These are phyloP conservation scores for Echria macrotheca DNA, from an alignment of 495 filamentous ascomycete genomes.

Conservation along the genomic window DNA sequence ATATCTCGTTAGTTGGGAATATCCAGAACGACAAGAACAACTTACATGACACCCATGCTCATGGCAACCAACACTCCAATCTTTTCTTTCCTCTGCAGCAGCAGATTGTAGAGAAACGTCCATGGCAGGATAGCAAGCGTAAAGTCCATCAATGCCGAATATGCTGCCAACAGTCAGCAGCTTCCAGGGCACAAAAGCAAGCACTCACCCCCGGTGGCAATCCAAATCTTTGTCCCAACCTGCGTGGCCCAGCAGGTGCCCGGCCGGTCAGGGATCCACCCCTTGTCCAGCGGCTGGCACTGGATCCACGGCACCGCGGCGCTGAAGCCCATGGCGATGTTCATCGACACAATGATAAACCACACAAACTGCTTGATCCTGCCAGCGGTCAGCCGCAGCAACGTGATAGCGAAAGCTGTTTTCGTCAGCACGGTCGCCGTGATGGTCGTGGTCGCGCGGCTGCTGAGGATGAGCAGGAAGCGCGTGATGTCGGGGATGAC, in stretches of 20 bases:
- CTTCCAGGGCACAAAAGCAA: neutral
- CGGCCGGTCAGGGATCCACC: neutral
- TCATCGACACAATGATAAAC: neutral
- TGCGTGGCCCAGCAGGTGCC: neutral
- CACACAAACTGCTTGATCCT: neutral
- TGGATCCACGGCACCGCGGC: conserved; percentile 3
- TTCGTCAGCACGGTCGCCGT: neutral
- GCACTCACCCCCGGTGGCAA: conserved; percentile 1
- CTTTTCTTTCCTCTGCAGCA: conserved; percentile 21
- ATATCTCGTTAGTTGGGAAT: neutral
- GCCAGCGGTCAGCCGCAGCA: neutral
- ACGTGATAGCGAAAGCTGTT: neutral
- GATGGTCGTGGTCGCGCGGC: neutral
- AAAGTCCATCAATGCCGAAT: conserved; percentile 34
- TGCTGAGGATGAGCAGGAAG: neutral
- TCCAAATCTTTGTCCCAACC: neutral
- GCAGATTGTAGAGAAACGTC: conserved; percentile 24
- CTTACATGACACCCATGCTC: conserved; percentile 34
- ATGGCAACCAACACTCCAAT: conserved; percentile 28
- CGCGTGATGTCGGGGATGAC: neutral
- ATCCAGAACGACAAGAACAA: no score
- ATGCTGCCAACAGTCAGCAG: conserved; percentile 18
- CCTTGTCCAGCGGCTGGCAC: neutral
- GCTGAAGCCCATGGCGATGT: neutral
- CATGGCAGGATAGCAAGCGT: conserved; percentile 29